Percentiles rank a stretch among this genome's conserved stretches.
phyloP scores from a whole-genome alignment of 495 filamentous ascomycete genomes.

The Corynascus novoguineensis region DNA sequence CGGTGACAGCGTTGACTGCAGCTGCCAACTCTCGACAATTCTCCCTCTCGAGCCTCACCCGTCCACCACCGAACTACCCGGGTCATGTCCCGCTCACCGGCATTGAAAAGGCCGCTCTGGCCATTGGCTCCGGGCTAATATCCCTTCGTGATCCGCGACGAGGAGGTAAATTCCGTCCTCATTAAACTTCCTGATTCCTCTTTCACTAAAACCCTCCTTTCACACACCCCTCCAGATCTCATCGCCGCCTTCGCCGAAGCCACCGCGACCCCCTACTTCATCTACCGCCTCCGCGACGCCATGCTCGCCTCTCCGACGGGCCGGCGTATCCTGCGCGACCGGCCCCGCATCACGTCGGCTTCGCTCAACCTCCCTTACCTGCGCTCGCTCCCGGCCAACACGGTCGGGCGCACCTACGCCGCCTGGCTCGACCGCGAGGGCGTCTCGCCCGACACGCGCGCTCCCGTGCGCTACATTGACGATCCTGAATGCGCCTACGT shows the following conservation, averaged over 20 bases:
- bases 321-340: slow-evolving; percentile 83
- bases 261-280: slow-evolving; percentile 91
- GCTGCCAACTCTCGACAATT: slow-evolving; percentile 41
- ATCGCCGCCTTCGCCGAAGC: slow-evolving; percentile 91
- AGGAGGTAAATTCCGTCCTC: slow-evolving; percentile 56
- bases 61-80: slow-evolving; percentile 79
- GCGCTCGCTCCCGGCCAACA: slow-evolving; percentile 63
- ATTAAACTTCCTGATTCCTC: background rate
- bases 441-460: slow-evolving; percentile 84
- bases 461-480: slow-evolving; percentile 80
- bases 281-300: slow-evolving; percentile 80
- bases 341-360: slow-evolving; percentile 79
- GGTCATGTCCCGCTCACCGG: slow-evolving; percentile 85
- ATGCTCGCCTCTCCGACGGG: slow-evolving; percentile 85
- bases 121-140: slow-evolving; percentile 74
- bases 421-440: slow-evolving; percentile 88
- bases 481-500: slow-evolving; percentile 94
- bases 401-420: slow-evolving; percentile 79
- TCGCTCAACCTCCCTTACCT: slow-evolving; percentile 66
- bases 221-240: slow-evolving; percentile 54
- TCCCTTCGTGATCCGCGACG: slow-evolving; percentile 75
- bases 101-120: slow-evolving; percentile 69
- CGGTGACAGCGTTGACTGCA: background rate
- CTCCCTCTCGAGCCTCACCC: slow-evolving; percentile 75
- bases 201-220: background rate